These are phyloP conservation scores for Rhytidhysteron rufulum DNA, from an alignment of 2,329 filamentous ascomycete genomes.

Conservation along the genomic window DNA sequence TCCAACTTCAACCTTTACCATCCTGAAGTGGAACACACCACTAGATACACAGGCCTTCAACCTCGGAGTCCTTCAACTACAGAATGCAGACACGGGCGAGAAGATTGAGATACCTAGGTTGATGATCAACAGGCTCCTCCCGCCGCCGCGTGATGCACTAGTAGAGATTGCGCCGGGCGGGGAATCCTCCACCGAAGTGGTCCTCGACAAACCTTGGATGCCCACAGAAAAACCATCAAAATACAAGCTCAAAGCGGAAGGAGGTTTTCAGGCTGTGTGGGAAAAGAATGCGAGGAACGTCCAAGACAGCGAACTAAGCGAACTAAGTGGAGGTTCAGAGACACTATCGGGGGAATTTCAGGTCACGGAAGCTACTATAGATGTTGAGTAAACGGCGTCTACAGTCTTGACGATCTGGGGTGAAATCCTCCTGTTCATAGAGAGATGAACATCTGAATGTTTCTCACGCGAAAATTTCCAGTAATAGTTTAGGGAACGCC, in stretches of 20 bases:
- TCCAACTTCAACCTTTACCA: constrained; percentile 27
- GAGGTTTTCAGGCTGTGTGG: constrained; percentile 34
- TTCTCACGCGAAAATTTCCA: no score
- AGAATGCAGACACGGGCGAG: constrained; percentile 20
- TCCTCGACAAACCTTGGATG: constrained; percentile 36
- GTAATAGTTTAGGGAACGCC: no score
- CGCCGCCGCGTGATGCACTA: constrained; percentile 32
- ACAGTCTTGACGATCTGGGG: no score
- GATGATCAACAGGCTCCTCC: constrained; percentile 35
- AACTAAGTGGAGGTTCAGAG: not conserved
- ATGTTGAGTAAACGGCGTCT: not conserved
- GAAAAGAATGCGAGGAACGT: constrained; percentile 21
- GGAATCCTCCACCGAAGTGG: constrained; percentile 30
- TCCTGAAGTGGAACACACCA: constrained; percentile 40
- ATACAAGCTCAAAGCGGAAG: constrained; percentile 34
- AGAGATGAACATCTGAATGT: no score
- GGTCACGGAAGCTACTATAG: not conserved
- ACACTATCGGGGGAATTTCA: not conserved
- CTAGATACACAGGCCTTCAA: constrained; percentile 36
- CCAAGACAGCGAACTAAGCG: constrained; percentile 19
- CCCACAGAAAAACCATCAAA: constrained; percentile 29
- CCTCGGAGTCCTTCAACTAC: constrained; percentile 35
- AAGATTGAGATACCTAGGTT: constrained; percentile 26
- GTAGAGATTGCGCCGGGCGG: constrained; percentile 32
- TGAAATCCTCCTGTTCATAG: no score